These are phyloP conservation scores for Fonticula alba DNA, from an alignment of 78 protist species.

Conservation along the genomic window DNA sequence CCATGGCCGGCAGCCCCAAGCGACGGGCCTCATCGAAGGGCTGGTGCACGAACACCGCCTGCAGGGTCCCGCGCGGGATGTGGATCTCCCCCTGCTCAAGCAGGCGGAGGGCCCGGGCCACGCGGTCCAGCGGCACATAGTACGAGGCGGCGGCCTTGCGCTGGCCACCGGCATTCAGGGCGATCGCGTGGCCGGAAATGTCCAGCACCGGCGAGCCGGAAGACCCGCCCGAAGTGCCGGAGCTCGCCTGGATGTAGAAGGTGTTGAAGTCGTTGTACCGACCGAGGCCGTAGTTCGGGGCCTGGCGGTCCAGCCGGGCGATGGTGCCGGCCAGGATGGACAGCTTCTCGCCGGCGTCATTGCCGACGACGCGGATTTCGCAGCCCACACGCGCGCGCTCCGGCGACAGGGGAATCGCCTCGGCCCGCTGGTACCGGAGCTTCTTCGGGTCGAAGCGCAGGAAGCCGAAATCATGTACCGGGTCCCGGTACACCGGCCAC, in stretches of 20 bases:
- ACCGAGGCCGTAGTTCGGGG: slow-evolving; percentile 15
- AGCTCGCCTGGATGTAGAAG: slow-evolving; percentile 32
- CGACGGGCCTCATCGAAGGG: slow-evolving; percentile 20
- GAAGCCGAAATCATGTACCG: slow-evolving; percentile 25
- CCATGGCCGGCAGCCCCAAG: slow-evolving; percentile 5
- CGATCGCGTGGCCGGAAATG: slow-evolving; percentile 13
- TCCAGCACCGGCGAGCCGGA: slow-evolving; percentile 22
- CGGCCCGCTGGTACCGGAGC: neutral
- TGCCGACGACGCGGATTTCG: slow-evolving; percentile 32
- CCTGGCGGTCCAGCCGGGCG: slow-evolving; percentile 30
- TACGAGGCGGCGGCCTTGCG: slow-evolving; percentile 13
- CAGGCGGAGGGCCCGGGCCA: neutral
- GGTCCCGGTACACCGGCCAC: slow-evolving; percentile 18
- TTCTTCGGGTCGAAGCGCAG: slow-evolving; percentile 6
- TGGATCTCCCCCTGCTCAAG: neutral
- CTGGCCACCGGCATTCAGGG: slow-evolving; percentile 20
- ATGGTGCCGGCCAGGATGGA: slow-evolving; percentile 28
- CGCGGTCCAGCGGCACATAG: slow-evolving; percentile 26
- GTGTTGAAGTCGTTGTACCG: slow-evolving; percentile 35
- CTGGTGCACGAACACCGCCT: neutral
- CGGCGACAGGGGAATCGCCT: slow-evolving; percentile 17
- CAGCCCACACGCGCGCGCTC: slow-evolving; percentile 21
- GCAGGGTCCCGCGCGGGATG: slow-evolving; percentile 20
- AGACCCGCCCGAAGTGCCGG: slow-evolving; percentile 22
- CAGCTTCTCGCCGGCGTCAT: slow-evolving; percentile 37